These are phyloP conservation scores for Pythium biforme DNA, from an alignment of 352 stramenopile genomes.

Conservation along the genomic window DNA sequence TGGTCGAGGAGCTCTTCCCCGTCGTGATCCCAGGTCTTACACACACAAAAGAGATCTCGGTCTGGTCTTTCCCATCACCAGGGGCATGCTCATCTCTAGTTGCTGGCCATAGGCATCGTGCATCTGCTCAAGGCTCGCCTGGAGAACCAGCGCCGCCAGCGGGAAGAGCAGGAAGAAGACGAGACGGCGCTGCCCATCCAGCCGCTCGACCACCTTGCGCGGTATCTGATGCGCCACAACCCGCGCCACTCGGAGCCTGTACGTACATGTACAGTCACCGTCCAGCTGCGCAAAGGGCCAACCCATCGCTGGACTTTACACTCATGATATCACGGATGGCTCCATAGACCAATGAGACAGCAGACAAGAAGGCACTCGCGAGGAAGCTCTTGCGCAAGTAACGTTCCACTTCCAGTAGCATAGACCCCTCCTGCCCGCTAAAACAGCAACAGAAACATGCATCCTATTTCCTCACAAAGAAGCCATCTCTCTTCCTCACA, in stretches of 20 bases:
- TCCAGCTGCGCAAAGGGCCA: not conserved
- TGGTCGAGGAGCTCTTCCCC: conserved; percentile 56
- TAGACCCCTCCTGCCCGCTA: not conserved
- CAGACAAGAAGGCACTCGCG: conserved; percentile 14
- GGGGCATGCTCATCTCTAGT: too few relatives aligned
- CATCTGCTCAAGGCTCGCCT: conserved; percentile 48
- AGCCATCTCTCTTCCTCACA: too few relatives aligned
- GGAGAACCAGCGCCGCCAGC: conserved; percentile 36
- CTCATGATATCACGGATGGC: conserved; percentile 1
- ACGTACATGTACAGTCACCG: conserved; percentile 13
- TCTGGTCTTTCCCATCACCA: too few relatives aligned
- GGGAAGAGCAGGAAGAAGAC: conserved; percentile 40
- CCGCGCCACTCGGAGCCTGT: conserved; percentile 51
- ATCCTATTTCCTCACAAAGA: not conserved
- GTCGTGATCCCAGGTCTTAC: conserved; percentile 53
- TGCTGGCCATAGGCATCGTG: conserved; percentile 46
- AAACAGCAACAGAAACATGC: conserved; percentile 12
- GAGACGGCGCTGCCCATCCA: conserved; percentile 39
- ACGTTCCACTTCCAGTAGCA: not conserved
- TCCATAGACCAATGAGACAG: conserved; percentile 15
- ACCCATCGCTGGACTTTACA: not conserved
- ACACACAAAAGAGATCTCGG: too few relatives aligned
- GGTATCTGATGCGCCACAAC: conserved; percentile 67
- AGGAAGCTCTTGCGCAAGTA: conserved; percentile 25
- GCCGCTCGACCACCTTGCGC: conserved; percentile 64